These are phyloP conservation scores for Pochonia chlamydosporia DNA, from an alignment of 2,329 filamentous ascomycete genomes.

Conservation along the genomic window DNA sequence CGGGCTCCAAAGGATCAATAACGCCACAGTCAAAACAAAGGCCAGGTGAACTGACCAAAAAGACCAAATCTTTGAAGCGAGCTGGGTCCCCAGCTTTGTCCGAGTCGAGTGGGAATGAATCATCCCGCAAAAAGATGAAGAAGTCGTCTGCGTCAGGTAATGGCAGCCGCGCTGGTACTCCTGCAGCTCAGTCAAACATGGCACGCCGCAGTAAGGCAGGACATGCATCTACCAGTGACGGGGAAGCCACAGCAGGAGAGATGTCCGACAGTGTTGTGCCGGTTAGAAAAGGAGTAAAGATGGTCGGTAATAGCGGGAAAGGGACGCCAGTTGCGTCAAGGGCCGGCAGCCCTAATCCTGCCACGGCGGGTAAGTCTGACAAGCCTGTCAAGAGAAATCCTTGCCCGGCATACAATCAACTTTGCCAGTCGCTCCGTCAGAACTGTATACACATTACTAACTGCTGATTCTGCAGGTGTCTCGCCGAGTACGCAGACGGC, in stretches of 20 bases:
- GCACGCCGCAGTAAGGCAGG: constrained; percentile 36
- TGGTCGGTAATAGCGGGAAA: constrained; percentile 39
- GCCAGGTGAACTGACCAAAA: constrained; percentile 34
- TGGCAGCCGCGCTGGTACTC: constrained; percentile 51
- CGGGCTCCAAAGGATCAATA: constrained; percentile 63
- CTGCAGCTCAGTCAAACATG: constrained; percentile 36
- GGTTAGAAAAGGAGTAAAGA: constrained; percentile 51
- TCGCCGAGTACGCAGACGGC: constrained; percentile 29
- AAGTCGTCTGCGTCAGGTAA: constrained; percentile 48
- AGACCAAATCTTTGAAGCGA: constrained; percentile 66
- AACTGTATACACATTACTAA: too few relatives aligned
- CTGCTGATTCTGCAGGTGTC: constrained; percentile 14
- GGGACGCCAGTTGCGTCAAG: constrained; percentile 55
- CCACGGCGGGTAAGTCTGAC: constrained; percentile 29
- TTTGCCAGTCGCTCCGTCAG: too few relatives aligned
- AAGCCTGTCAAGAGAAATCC: too few relatives aligned
- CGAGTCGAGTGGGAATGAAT: constrained; percentile 89
- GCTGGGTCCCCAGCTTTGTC: constrained; percentile 81
- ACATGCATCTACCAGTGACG: constrained; percentile 63
- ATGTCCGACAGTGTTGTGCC: constrained; percentile 50
- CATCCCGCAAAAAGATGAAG: constrained; percentile 71
- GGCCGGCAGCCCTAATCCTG: constrained; percentile 52
- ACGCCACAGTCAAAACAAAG: constrained; percentile 45
- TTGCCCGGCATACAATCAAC: too few relatives aligned
- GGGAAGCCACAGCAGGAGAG: constrained; percentile 64